Evolutionary conservation across 2,329 filamentous ascomycete species (phyloP).

Genomic region (Trichoderma hamatum): DNA sequence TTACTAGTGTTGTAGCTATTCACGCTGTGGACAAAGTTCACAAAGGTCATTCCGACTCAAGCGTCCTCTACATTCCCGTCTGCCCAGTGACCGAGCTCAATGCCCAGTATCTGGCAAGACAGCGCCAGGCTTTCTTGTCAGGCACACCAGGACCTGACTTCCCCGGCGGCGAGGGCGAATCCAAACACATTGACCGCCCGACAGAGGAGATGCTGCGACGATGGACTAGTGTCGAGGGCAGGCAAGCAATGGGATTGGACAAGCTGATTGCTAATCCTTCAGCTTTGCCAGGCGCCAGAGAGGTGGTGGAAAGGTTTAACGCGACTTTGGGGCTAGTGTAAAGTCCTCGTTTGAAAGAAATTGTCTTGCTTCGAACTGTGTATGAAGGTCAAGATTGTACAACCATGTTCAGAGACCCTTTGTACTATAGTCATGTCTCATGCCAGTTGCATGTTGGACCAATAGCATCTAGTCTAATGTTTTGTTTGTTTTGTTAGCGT

Average conservation of each 20-base stretch:
- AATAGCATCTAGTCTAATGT: neutral
- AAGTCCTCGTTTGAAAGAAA: neutral
- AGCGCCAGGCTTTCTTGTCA: conserved; percentile 69
- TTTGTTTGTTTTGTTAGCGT: neutral
- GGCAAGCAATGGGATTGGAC: conserved; percentile 51
- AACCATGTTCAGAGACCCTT: neutral
- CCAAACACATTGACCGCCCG: conserved; percentile 53
- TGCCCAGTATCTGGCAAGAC: conserved; percentile 68
- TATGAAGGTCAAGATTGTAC: neutral
- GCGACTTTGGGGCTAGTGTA: conserved; percentile 46
- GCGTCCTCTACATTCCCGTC: conserved; percentile 86
- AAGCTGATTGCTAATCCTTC: conserved; percentile 37
- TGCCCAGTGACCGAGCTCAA: conserved; percentile 79
- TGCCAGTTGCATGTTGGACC: neutral
- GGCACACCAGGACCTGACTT: conserved; percentile 73
- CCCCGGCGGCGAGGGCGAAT: conserved; percentile 71
- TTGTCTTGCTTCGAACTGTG: neutral
- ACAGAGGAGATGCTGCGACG: conserved; percentile 44
- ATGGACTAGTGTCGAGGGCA: conserved; percentile 40
- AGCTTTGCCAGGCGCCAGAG: conserved; percentile 42
- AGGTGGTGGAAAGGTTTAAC: conserved; percentile 48
- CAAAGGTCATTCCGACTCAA: conserved; percentile 70
- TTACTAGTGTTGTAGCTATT: conserved; percentile 49
- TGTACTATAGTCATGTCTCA: neutral
- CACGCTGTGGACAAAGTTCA: conserved; percentile 85